A percentile compares a stretch with the other conserved stretches of the same genome.
Conservation (phyloP, 805 yeast species). For the Metschnikowia vanudenii region DNA sequence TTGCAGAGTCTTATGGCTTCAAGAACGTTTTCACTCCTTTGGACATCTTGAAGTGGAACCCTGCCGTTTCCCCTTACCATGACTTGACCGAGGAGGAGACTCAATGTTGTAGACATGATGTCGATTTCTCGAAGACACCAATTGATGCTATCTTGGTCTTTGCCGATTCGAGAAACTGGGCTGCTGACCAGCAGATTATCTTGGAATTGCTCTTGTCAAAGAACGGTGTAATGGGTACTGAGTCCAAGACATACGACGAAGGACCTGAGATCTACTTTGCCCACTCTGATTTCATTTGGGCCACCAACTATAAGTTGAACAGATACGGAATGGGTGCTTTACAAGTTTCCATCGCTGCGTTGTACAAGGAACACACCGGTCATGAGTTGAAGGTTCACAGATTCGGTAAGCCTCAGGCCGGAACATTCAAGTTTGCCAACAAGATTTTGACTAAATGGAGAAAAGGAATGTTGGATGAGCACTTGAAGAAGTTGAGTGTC, state of each 20-base stretch:
- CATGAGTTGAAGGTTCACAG: conserved; percentile 73
- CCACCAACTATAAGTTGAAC: conserved; percentile 76
- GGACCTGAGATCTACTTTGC: conserved; percentile 86
- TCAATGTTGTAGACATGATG: conserved; percentile 44
- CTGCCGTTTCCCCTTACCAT: conserved; percentile 83
- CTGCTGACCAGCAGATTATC: conserved; percentile 88
- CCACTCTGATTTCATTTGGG: conserved; percentile 92
- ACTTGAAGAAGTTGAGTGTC: conserved; percentile 53
- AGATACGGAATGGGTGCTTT: conserved; percentile 95
- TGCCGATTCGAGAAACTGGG: conserved; percentile 93
- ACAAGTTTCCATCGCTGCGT: conserved; percentile 82
- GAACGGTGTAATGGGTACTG: conserved; percentile 83
- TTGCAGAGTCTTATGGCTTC: conserved; percentile 83
- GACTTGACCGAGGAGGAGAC: conserved; percentile 71
- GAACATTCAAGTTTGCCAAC: conserved; percentile 81
- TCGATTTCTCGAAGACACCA: conserved; percentile 63
- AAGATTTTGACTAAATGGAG: conserved; percentile 77
- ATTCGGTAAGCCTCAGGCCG: conserved; percentile 88
- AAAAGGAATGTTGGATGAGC: conserved; percentile 70
- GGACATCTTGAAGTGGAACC: conserved; percentile 83
- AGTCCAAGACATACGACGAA: conserved; percentile 64
- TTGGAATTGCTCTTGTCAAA: conserved; percentile 75
- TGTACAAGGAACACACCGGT: conserved; percentile 83
- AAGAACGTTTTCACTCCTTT: conserved; percentile 77
- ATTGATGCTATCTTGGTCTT: conserved; percentile 85